Conservation (phyloP, 176 grass and related monocot species). For the Musa acuminata region DNA sequence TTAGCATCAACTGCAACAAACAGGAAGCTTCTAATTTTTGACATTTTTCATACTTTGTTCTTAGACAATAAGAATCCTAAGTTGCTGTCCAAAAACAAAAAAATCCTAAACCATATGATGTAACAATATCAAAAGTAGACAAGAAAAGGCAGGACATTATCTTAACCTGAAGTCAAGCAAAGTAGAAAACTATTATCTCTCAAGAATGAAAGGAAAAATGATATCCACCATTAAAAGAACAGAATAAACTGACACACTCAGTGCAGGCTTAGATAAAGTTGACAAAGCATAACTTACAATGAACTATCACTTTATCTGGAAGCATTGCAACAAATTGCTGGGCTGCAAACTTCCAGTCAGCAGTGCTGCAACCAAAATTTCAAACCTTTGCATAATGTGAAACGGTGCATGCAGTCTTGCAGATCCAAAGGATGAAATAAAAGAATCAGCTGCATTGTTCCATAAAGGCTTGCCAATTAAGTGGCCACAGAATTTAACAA, state of each 20-base stretch:
- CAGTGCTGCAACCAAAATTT: conserved; percentile 27
- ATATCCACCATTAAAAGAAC: neutral
- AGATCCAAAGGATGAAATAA: neutral
- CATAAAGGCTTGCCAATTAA: neutral
- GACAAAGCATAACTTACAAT: conserved; percentile 44
- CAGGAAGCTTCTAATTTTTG: neutral
- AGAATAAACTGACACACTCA: neutral
- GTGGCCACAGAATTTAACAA: neutral
- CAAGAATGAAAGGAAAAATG: too few species aligned
- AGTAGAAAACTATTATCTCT: neutral
- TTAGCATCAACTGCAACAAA: neutral
- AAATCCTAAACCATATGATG: neutral
- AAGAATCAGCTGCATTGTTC: too few species aligned
- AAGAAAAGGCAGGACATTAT: too few species aligned
- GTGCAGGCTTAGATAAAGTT: neutral
- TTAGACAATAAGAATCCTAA: neutral
- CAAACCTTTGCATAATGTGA: neutral
- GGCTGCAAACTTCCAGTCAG: conserved; percentile 72
- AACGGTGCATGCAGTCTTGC: neutral
- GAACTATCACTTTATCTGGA: conserved; percentile 59
- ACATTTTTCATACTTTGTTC: neutral
- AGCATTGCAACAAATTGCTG: conserved; percentile 59
- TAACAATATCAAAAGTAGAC: neutral
- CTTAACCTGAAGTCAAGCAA: neutral
- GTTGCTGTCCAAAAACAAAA: neutral